Evolutionary conservation across 257 asterid species (phyloP).

Genomic region (Primulina eburnea): DNA sequence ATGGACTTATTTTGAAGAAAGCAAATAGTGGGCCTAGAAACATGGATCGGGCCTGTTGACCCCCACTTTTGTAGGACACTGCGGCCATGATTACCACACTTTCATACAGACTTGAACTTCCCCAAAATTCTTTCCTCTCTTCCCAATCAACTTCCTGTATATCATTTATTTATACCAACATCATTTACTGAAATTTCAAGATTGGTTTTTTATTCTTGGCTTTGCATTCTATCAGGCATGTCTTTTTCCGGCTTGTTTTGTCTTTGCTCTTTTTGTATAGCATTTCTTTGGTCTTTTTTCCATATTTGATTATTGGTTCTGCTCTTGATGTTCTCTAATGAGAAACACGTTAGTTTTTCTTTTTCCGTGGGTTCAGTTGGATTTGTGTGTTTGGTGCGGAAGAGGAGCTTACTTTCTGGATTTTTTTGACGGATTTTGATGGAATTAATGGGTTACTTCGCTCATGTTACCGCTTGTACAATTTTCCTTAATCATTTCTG

Average conservation of each 20-base stretch:
- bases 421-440: conserved; percentile 7
- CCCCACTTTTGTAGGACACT: no score
- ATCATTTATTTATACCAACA: no score
- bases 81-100: no score
- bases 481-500: conserved; percentile 10
- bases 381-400: neutral
- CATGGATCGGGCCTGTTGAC: no score
- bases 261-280: no score
- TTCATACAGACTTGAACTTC: no score
- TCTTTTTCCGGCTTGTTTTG: neutral
- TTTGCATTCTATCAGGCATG: conserved; percentile 39
- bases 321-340: neutral
- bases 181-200: neutral
- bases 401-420: neutral
- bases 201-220: conserved; percentile 19
- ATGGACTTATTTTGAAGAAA: no score
- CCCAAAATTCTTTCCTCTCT: no score
- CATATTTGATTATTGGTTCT: conserved; percentile 12
- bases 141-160: no score
- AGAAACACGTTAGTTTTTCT: no score
- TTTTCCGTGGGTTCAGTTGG: neutral
- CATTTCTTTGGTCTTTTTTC: neutral
- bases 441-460: conserved; percentile 17
- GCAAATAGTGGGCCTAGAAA: no score
- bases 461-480: conserved; percentile 2